These are phyloP conservation scores for Carex littledalei DNA, from an alignment of 176 grass and related monocot species.

Conservation along the genomic window DNA sequence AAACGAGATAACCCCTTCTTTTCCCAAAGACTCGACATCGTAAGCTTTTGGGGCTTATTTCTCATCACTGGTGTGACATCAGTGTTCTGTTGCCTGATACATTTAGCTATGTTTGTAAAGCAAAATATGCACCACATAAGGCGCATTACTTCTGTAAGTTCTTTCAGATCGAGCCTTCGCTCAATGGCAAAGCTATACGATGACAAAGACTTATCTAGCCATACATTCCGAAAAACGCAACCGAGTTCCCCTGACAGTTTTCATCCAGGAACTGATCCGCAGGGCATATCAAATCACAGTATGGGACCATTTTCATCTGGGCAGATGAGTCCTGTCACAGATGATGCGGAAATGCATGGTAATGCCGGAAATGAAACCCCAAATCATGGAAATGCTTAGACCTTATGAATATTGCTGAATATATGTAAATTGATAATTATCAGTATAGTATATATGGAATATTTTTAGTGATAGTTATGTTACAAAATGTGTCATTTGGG, in stretches of 20 bases:
- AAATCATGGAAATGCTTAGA: background rate
- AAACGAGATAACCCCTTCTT: conserved; percentile 4
- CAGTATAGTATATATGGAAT: background rate
- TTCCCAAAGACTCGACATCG: conserved; percentile 29
- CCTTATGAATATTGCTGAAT: background rate
- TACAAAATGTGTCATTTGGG: background rate
- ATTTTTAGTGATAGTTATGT: background rate
- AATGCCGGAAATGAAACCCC: background rate
- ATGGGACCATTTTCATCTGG: background rate
- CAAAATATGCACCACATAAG: background rate
- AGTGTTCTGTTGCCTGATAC: conserved; percentile 1
- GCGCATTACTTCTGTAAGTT: background rate
- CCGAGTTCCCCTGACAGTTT: background rate
- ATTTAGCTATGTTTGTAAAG: background rate
- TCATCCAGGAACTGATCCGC: background rate
- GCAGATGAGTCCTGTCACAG: background rate
- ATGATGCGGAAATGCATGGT: background rate
- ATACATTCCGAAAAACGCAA: conserved; percentile 2
- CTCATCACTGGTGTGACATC: conserved; percentile 32
- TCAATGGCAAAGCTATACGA: conserved; percentile 18
- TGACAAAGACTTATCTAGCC: conserved; percentile 10
- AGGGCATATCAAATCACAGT: conserved; percentile 13
- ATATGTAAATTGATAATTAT: background rate
- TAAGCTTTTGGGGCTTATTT: conserved; percentile 36
- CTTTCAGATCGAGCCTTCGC: background rate